Base-by-base conservation (phyloP, 1,284 basidiomycete species). In the Austroboletus novae-zelandiae region DNA sequence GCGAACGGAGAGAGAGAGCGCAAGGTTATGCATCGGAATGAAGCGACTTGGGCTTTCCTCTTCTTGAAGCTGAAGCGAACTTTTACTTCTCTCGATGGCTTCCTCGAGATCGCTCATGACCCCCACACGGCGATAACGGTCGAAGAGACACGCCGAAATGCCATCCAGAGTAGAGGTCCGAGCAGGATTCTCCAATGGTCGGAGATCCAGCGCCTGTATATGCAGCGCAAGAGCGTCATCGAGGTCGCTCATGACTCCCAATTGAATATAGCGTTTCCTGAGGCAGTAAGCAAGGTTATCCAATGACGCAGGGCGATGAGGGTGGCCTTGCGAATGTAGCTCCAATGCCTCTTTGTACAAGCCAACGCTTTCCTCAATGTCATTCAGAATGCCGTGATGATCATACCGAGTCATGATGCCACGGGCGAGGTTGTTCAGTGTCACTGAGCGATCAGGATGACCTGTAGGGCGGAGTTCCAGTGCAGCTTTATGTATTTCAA, bases 1-100 rank as follows among this genome's bases (percentile, higher is more conserved):
- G 27, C 47, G 44, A 15, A 14, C 9, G 10, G 17, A 8, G 15
- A 55, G 43, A 20, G 27, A 32, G 30, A 36, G 7, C 11, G 30
- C 47, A 35, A 50, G 41, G 37, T 42, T 54, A 29, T 36, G 30
- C 14, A 55, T 39, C 25, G 51, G 37, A 15, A 5, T 8, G 29
- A 30, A 42, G 15, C 50, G 50, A 13, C 13, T 18, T 9, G 50
- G 40, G n/a, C 47, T 20, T 5, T 35, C 50, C 17, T 37, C 40
- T 5, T 34, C 30, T 14, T 34, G 39, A 41, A 35, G 35, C n/a
- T 27, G 13, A 18, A 43, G 27, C 20, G 35, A 25, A 17, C 23
- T 25, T 35, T 36, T 34, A 4, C 17, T 27, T 4, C 10, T 11
- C 25, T 5, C 29, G n/a, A 40, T 43, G 14, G 36, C 36, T n/a